A percentile compares a stretch with the other conserved stretches of the same genome.
Conservation (phyloP, 2,329 filamentous ascomycete genomes). For the Mycosphaerella arachidis region DNA sequence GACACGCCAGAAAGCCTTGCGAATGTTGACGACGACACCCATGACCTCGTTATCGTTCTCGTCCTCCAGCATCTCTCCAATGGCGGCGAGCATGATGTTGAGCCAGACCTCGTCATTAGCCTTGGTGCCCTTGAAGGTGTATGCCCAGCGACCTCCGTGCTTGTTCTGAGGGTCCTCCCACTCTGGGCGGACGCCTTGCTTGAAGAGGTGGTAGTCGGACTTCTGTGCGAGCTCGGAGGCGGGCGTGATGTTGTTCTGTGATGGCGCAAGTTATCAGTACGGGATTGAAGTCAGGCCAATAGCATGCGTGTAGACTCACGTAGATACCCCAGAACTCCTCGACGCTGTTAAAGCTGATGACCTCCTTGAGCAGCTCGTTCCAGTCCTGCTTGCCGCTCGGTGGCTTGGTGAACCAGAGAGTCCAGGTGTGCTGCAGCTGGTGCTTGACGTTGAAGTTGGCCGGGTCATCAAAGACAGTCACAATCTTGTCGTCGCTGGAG, state of each 20-base stretch:
- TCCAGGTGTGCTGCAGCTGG: slow-evolving; percentile 95
- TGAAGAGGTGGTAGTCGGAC: slow-evolving; percentile 99
- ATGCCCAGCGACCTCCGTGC: slow-evolving; percentile 98
- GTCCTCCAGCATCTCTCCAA: slow-evolving; percentile 94
- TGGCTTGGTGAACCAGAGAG: slow-evolving; percentile 98
- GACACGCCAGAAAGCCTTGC: slow-evolving; percentile 96
- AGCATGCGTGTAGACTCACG: slow-evolving; percentile 55
- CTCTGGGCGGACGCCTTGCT: slow-evolving; percentile 91
- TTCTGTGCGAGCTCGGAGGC: slow-evolving; percentile 94
- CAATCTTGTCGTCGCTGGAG: slow-evolving; percentile 52
- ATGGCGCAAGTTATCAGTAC: not conserved
- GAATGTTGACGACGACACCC: slow-evolving; percentile 98
- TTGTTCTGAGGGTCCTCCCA: slow-evolving; percentile 99
- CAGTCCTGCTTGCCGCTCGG: slow-evolving; percentile 95
- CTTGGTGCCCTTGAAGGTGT: slow-evolving; percentile 93
- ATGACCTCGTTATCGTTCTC: slow-evolving; percentile 96
- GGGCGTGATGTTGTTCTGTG: slow-evolving; percentile 94
- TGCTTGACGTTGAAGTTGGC: slow-evolving; percentile 99
- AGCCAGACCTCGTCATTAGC: slow-evolving; percentile 98
- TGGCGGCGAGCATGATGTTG: slow-evolving; percentile 91
- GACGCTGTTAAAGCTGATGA: slow-evolving; percentile 97
- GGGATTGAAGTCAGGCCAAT: not conserved
- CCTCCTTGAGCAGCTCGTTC: slow-evolving; percentile 96
- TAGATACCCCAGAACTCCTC: slow-evolving; percentile 99
- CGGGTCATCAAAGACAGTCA: slow-evolving; percentile 97